Base-by-base conservation (phyloP, 1,284 basidiomycete genomes). In the Austroboletus novae-zelandiae region DNA sequence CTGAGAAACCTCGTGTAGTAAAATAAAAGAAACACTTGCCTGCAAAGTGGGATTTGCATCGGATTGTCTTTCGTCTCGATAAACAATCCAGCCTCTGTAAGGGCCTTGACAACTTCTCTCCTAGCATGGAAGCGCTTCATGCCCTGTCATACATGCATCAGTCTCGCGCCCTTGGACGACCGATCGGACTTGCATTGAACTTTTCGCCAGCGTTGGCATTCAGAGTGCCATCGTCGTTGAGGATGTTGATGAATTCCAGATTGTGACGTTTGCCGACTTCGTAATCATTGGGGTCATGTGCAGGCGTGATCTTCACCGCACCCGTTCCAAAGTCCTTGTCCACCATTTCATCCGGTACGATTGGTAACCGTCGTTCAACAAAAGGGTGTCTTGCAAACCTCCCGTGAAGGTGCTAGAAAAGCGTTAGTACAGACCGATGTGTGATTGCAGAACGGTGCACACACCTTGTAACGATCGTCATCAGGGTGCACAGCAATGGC, bases 271-370 rank as follows among this genome's bases (percentile, higher is more conserved):
- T 68, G 30, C 94, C 97, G 59, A 96, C 94, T 61, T 96, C 94
- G 71, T 97, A 99, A 80, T 99, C 96, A 67, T 97, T 97, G 34
- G 86, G 89, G 69, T 99, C 97, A 68, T 99, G 97, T 1, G 96
- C 97, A n/a, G 97, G 97, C 0, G 97, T 99, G 67, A 99, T 99
- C 76, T 99, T 99, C 53, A 99, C 96, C 6, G 96, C 97, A 72
- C 97, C 97, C 25, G 97, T 99, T 48, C 97, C 97, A 61, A 99
- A 98, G 36, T 83, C 81, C 87, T 94, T 98, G 70, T 99, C 96
- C 57, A 98, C 96, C 48, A 92, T 86, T 37, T 79, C 74, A 66
- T 99, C 97, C 39, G 86, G 80, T 52, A 99, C 77, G 68, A 99
- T 97, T 20, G 94, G 94, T 50, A 99, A 80, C 39, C 85, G 83